Conservation (phyloP, 2,329 filamentous ascomycete species). For the Penicillium digitatum region DNA sequence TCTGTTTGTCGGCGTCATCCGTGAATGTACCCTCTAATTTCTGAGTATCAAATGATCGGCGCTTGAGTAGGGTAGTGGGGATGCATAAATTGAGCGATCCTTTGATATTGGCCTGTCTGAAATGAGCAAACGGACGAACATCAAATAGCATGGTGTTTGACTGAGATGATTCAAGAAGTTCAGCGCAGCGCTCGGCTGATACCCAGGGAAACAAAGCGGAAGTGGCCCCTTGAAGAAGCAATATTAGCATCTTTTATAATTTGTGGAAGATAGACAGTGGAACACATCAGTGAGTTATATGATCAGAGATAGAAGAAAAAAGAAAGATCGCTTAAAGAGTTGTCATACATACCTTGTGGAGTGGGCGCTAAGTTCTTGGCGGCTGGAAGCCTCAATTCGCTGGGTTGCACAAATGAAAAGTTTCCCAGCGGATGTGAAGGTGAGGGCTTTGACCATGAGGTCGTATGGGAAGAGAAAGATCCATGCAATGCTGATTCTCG, state of each 20-base stretch:
- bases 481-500: slow-evolving; percentile 20
- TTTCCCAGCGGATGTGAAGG: background rate
- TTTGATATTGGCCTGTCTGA: slow-evolving; percentile 66
- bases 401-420: background rate
- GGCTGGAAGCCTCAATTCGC: background rate
- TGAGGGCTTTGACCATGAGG: slow-evolving; percentile 2
- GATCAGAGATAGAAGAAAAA: background rate
- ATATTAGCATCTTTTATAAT: slow-evolving; percentile 5
- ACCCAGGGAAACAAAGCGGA: slow-evolving; percentile 40
- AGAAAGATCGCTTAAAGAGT: background rate
- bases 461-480: slow-evolving; percentile 11
- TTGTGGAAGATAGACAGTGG: background rate
- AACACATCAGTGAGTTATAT: background rate
- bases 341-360: slow-evolving; percentile 7
- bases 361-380: background rate
- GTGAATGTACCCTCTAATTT: slow-evolving; percentile 87
- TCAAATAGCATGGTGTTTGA: slow-evolving; percentile 70
- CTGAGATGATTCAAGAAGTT: slow-evolving; percentile 52
- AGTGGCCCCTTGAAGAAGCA: background rate
- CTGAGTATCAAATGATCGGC: slow-evolving; percentile 81
- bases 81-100: slow-evolving; percentile 92
- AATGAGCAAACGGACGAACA: slow-evolving; percentile 81
- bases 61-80: slow-evolving; percentile 86
- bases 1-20: slow-evolving; percentile 62
- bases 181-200: slow-evolving; percentile 52